Conservation (phyloP, 179 eudicot species). For the Silene noctiflora region DNA sequence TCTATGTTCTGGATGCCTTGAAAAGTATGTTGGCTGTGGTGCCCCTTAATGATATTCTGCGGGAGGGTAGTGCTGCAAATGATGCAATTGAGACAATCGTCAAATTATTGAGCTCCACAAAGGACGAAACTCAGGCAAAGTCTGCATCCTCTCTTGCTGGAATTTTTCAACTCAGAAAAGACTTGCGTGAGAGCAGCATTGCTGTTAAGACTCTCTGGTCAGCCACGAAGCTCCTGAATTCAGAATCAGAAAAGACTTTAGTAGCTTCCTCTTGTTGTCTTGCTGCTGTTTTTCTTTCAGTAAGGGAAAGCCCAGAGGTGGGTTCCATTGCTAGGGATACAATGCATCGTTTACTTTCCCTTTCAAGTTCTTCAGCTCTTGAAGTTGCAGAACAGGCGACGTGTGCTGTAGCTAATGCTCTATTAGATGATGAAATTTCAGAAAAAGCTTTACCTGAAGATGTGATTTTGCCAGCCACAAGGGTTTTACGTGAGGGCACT, state of each 20-base stretch:
- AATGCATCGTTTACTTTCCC: slow-evolving; percentile 58
- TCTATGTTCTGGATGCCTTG: slow-evolving; percentile 86
- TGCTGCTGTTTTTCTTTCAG: slow-evolving; percentile 87
- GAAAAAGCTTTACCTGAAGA: slow-evolving; percentile 69
- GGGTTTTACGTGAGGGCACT: slow-evolving; percentile 84
- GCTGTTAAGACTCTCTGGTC: slow-evolving; percentile 68
- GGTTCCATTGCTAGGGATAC: slow-evolving; percentile 71
- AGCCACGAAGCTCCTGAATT: slow-evolving; percentile 58
- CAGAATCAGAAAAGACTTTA: slow-evolving; percentile 63
- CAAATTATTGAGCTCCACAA: slow-evolving; percentile 64
- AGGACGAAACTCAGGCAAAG: slow-evolving; percentile 89
- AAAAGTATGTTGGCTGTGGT: slow-evolving; percentile 84
- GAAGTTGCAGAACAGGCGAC: slow-evolving; percentile 86
- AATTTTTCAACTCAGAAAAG: slow-evolving; percentile 77
- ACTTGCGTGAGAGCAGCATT: slow-evolving; percentile 79
- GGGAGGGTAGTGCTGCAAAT: slow-evolving; percentile 95
- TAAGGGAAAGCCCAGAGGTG: slow-evolving; percentile 77
- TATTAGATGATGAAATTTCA: slow-evolving; percentile 69
- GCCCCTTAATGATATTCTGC: slow-evolving; percentile 69
- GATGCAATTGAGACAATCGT: slow-evolving; percentile 94
- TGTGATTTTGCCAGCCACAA: slow-evolving; percentile 74
- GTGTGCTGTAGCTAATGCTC: slow-evolving; percentile 84
- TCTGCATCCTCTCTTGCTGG: slow-evolving; percentile 87
- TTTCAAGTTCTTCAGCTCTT: slow-evolving; percentile 69
- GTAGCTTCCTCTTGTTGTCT: slow-evolving; percentile 72